Evolutionary conservation across 768 basidiomycete species (phyloP), one percentile per base, ranked within the genome.

Genomic region (Cystofilobasidium ferigula): DNA sequence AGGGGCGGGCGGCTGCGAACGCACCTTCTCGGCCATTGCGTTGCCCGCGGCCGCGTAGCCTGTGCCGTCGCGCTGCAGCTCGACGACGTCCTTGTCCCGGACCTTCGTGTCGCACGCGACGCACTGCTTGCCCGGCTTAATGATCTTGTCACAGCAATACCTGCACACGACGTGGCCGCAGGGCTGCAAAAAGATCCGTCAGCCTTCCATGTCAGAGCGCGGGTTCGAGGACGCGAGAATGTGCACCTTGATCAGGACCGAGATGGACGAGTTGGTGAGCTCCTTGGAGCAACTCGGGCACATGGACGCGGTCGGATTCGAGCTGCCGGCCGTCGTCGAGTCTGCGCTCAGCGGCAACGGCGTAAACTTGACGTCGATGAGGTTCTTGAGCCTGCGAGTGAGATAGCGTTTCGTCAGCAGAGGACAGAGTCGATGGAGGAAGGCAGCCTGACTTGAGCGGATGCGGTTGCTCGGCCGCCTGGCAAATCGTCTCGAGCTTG

Each of bases 121-220:
- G 73, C 95, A 99, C 71, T 89, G 87, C 71, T 84, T 84, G 8
- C 83, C 77, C 0, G 87, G 83, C 35, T 82, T 83, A 22, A 92
- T 86, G 48, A 98, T 84, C 3, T 88, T 85, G 62, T 97, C 91
- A 3, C 85, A 85, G 75, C 95, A 98, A 8, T 85, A 87, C 73
- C 88, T 87, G 77, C 95, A 99, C 0, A 86, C 82, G 34, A 97
- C 91, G 75, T 99, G 91, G 0, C 85, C 86, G 75, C 94, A 99
- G 6, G 86, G 81, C 74, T 86, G 58, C 3, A 5, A 4, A 8
- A 43, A 14, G 14, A n/a, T n/a, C n/a, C n/a, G n/a, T n/a, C n/a
- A n/a, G 48, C 5, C 16, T n/a, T 28, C 48, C 9, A 6, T 16
- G 16, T 51, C 5, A 6, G 16, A 22, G 5, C n/a, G n/a, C 20